Evolutionary conservation across 371 early-diverging fungal genomes (phyloP), one percentile per base, ranked within the genome.

Genomic region (Rhizopus arrhizus): DNA sequence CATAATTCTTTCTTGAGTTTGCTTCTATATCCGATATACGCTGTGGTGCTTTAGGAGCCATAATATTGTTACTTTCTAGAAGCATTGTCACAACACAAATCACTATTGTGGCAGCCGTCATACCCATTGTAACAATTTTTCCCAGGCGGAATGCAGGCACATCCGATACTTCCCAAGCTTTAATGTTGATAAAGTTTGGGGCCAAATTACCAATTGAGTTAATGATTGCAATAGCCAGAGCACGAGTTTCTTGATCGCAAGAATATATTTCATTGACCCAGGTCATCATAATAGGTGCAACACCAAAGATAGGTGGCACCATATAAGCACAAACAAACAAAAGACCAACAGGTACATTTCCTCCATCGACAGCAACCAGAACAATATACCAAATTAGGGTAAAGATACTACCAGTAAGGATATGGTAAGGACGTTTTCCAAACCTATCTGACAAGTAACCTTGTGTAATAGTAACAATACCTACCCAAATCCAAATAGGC

Each of bases 321-420:
- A 75, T 61, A 51, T 74, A 72, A 22, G 66, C 70, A 47, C 70
- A 68, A 10, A 67, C 70, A 51, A 69, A 74, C 13, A 76, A 53
- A 13, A 73, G 58, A 2, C 58, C 62, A 5, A 60, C 47, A 6
- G 72, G 70, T 0, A 71, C 56, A 29, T 74, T 55, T 12, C 75
- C 77, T 3, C 67, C 73, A 49, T 73, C 68, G 47, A 88, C 74
- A 49, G 84, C 83, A 3, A 82, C 81, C 8, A 87, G 75, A 22
- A 89, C 43, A 57, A 85, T 79, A 46, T 85, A 80, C 50, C 73
- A 78, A 16, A 78, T 29, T 16, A 78, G 57, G 13, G 73, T 68
- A 61, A 71, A 73, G 1, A 69, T 0, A 33, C 64, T 65, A 32
- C 75, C 75, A 16, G 48, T 72, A 22, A 75, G 59, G 13, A 78